Evolutionary conservation across 257 asterid genomes (phyloP).

Genomic region (Solanum gandarillasii): DNA sequence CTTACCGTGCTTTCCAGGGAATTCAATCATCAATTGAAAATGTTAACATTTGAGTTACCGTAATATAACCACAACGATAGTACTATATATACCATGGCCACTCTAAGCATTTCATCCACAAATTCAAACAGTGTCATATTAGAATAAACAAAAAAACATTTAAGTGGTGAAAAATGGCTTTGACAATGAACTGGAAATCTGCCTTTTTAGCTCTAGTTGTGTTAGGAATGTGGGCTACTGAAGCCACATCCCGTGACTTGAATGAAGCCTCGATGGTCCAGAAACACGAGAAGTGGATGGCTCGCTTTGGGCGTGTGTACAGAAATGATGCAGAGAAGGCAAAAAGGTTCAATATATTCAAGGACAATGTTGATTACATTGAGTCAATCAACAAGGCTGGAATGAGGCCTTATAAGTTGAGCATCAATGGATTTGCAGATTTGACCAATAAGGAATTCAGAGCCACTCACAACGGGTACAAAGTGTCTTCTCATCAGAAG

Average conservation of each 20-base stretch:
- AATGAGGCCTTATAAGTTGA: slow-evolving; percentile 12
- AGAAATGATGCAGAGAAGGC: slow-evolving; percentile 24
- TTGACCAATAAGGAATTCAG: slow-evolving; percentile 29
- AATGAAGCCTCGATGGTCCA: slow-evolving; percentile 14
- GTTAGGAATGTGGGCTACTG: slow-evolving; percentile 13
- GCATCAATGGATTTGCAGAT: slow-evolving; percentile 33
- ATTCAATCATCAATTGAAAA: background rate
- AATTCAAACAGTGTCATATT: background rate
- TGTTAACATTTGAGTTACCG: background rate
- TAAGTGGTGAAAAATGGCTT: slow-evolving; percentile 12
- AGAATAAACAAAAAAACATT: background rate
- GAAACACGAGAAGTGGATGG: slow-evolving; percentile 32
- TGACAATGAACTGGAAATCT: slow-evolving; percentile 1
- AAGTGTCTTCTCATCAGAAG: background rate
- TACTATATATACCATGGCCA: background rate
- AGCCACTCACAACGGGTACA: slow-evolving; percentile 23
- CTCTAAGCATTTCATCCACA: background rate
- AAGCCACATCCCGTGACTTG: slow-evolving; percentile 9
- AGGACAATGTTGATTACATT: slow-evolving; percentile 20
- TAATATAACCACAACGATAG: background rate
- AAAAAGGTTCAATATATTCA: slow-evolving; percentile 23
- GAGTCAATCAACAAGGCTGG: slow-evolving; percentile 22
- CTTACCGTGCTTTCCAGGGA: background rate
- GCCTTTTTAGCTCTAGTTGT: slow-evolving; percentile 5
- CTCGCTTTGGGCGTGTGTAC: slow-evolving; percentile 21